Base-by-base conservation (phyloP, 2,329 filamentous ascomycete species). In the Diaporthe sp. region DNA sequence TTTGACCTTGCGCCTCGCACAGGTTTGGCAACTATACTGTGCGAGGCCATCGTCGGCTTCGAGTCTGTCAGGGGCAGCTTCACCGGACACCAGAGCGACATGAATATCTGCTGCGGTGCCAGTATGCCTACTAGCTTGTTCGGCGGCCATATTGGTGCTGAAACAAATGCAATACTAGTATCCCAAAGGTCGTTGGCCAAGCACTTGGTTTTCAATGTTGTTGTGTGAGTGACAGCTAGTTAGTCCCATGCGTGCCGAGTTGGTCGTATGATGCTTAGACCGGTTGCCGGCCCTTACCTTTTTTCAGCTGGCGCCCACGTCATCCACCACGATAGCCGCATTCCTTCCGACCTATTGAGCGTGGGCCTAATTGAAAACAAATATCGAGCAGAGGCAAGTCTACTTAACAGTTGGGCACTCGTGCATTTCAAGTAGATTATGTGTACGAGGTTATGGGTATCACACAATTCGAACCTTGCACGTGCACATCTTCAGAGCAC, bases 1-100 rank as follows among this genome's bases (percentile, higher is more conserved):
- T 71, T 79, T 81, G 34, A 83, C 78, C 75, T 83, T 83, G 67
- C 80, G 79, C 15, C 75, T 78, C 17, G 78, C 78, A 75, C 81
- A 83, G 1, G 77, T 65, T 49, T 79, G 79, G 75, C 82, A 83
- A n/a, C 77, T 80, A 46, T 79, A 81, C 19, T 31, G 39, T 9
- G 60, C 39, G 17, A 65, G 17, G 15, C 25, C 39, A 22, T 8
- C 17, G 25, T 46, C 60, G 25, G 17, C 25, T 65, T 31, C 60
- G 8, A 7, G 25, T 12, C n/a, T 46, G 39, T 31, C 60, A 10
- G n/a, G 60, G 9, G n/a, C 31, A 6, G n/a, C 15, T 7, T 65
- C 60, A 46, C 12, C 31, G 22, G 13, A 31, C 22, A 25, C 8
- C 39, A 5, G 39, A 39, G 39, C 39, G 25, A 44, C 15, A 44